Base-by-base conservation (phyloP, 352 stramenopile species). In the Phytophthora ohioensis region DNA sequence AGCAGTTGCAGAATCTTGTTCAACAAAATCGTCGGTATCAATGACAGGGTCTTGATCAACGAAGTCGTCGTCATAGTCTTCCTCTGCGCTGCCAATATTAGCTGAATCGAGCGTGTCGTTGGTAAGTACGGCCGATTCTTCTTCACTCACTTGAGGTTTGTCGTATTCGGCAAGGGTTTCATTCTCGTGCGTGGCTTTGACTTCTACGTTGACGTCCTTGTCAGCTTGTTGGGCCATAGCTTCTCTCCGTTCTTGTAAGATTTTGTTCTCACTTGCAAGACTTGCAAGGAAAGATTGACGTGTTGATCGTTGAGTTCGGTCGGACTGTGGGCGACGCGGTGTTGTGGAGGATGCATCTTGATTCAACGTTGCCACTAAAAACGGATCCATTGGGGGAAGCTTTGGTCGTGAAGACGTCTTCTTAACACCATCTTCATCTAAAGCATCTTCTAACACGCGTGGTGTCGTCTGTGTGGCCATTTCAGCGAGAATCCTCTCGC, bases 321-420 rank as follows among this genome's bases (percentile, higher is more conserved):
- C 54, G 34, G 69, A 73, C n/a, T 69, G 69, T 51, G 69, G 69
- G 3, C 64, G 69, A 51, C 69, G 64, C 4, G 64, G 69, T 53
- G 57, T 55, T 32, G 56, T 48, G 9, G 17, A 36, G n/a, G 56
- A 42, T 31, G 2, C 27, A 56, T 76, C 48, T 12, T 45, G 54
- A 48, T 5, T 69, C 32, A 53, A 12, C 35, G 13, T 13, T 31
- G 11, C 9, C 41, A 59, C 6, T 10, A 52, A 31, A 34, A 21
- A 21, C 5, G 57, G 30, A 34, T 48, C 21, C 13, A 64, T 41
- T 13, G 11, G 63, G 2, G 56, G 45, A 27, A 72, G 32, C 38
- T 72, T 57, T 12, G 45, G n/a, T 21, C 36, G 51, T 31, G 43
- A 54, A 11, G 39, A 2, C 3, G 41, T 12, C 32, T 45, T 54